These are phyloP conservation scores for Aspergillus nomiae DNA, from an alignment of 2,329 filamentous ascomycete genomes.

Conservation along the genomic window DNA sequence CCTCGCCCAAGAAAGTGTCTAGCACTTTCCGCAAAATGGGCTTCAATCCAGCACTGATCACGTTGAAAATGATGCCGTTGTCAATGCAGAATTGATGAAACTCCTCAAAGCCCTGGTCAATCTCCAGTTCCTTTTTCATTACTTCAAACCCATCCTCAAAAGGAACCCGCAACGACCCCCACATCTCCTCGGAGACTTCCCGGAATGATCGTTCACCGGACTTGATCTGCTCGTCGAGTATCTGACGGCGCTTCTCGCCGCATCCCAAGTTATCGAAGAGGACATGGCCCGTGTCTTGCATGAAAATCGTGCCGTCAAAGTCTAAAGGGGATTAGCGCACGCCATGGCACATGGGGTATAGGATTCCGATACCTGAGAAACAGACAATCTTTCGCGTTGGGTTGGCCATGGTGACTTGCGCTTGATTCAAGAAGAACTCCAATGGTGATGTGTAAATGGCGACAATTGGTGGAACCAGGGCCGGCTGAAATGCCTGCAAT, in stretches of 20 bases:
- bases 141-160: constrained; percentile 69
- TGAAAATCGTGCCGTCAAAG: constrained; percentile 73
- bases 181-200: constrained; percentile 73
- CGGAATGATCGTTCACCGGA: constrained; percentile 66
- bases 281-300: constrained; percentile 70
- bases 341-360: neutral
- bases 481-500: neutral
- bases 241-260: constrained; percentile 56
- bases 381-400: constrained; percentile 48
- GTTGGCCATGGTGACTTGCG: constrained; percentile 10
- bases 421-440: neutral
- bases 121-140: constrained; percentile 63
- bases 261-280: constrained; percentile 68
- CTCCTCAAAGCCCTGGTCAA: constrained; percentile 63
- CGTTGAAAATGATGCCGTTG: constrained; percentile 67
- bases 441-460: neutral
- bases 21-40: constrained; percentile 64
- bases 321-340: constrained; percentile 45
- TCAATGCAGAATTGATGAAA: constrained; percentile 67
- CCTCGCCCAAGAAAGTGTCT: constrained; percentile 66
- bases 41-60: constrained; percentile 69
- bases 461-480: neutral
- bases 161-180: constrained; percentile 66
- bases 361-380: constrained; percentile 43
- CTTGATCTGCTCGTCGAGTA: constrained; percentile 66